Base-by-base conservation (phyloP, 345 rosid species). In the Atalantia buxifolia region DNA sequence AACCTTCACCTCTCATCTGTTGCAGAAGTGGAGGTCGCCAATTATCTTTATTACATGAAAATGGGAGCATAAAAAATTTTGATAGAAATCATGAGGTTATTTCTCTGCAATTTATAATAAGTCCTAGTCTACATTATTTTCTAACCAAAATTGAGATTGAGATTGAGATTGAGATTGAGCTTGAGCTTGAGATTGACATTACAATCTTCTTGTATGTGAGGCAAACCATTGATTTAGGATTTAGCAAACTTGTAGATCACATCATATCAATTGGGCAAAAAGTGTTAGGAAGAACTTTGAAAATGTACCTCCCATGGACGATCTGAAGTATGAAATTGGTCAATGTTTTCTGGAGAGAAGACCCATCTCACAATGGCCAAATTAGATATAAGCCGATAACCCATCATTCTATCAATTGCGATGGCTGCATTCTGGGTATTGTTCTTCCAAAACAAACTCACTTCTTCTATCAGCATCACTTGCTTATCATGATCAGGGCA, bases 321-420 rank as follows among this genome's bases (percentile, higher is more conserved):
- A 86, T 96, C 99, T 78, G 94, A 85, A 45, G 80, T 89, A 80
- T 96, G 98, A 86, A 94, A 96, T 76, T 88, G 93, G 68, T 90
- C 97, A 40, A 94, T 77, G 74, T 90, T 96, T 79, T 83, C 83
- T 1, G 95, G 84, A 66, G 97, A 94, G 84, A 96, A 96, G 66
- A 96, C 98, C 98, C 98, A 96, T 86, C 88, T 89, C 77, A 92
- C 92, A 80, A 96, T 94, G 33, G 99, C 95, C 86, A 91, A 90
- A 84, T 94, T 96, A 50, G 99, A 96, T 71, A 96, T 85, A 35
- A 96, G 95, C 76, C 98, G 89, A 85, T 96, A 96, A 65, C 99
- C 97, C 99, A 96, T 96, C 99, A 96, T 94, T 87, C 99, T 88
- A 86, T 96, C 99, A 75, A 96, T 89, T 67, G 97, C 85, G 75